These are phyloP conservation scores for Fraxinus anomala DNA, from an alignment of 257 asterid genomes.

Conservation along the genomic window DNA sequence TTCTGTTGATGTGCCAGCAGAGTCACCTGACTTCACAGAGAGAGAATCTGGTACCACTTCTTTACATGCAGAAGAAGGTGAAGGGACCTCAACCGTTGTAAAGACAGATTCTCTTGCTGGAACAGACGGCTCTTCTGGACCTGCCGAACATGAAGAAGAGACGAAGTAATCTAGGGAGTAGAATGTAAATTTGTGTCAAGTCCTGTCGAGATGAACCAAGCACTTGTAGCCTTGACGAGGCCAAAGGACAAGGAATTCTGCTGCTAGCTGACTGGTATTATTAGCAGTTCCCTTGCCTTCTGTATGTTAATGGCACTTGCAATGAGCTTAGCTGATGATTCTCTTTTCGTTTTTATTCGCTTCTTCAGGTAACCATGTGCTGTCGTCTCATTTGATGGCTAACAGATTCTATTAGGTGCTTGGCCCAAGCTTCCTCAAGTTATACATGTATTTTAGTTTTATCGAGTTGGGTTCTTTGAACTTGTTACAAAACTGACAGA, in stretches of 20 bases:
- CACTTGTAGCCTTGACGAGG: conserved; percentile 24
- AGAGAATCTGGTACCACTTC: conserved; percentile 28
- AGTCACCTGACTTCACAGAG: conserved; percentile 32
- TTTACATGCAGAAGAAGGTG: conserved; percentile 33
- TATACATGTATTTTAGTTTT: neutral
- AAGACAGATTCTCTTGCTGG: conserved; percentile 30
- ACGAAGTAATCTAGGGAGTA: conserved; percentile 25
- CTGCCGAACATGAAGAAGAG: conserved; percentile 24
- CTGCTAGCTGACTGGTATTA: conserved; percentile 28
- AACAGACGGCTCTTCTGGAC: conserved; percentile 26
- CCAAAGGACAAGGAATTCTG: conserved; percentile 28
- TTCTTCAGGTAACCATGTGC: conserved; percentile 24
- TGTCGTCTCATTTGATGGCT: conserved; percentile 34
- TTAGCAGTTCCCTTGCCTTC: conserved; percentile 7
- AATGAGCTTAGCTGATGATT: conserved; percentile 30
- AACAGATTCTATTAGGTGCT: conserved; percentile 13
- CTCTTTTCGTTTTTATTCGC: conserved; percentile 10
- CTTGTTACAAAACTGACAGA: neutral
- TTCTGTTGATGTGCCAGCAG: conserved; percentile 31
- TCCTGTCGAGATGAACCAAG: conserved; percentile 25
- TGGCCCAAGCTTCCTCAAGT: neutral
- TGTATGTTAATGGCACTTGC: conserved; percentile 18
- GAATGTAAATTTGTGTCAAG: conserved; percentile 37
- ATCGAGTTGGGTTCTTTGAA: neutral
- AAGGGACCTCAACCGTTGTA: conserved; percentile 29